phyloP scores from a whole-genome alignment of 1,284 basidiomycete species.

The Tetrapyrgos nigripes region DNA sequence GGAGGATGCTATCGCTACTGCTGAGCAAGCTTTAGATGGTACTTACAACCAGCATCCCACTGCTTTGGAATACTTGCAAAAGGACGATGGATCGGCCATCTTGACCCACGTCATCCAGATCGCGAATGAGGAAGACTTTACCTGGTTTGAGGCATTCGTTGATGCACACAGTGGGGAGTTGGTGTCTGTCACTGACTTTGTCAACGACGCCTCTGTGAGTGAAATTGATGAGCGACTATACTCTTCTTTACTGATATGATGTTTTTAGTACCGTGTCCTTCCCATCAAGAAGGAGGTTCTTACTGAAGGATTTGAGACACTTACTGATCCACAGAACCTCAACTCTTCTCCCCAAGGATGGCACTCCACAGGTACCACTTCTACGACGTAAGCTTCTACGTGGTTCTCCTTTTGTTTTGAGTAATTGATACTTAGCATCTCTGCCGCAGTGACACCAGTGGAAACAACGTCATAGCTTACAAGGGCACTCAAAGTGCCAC shows the following conservation, averaged over 20 bases:
- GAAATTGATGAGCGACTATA: not conserved
- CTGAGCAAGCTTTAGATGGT: conserved; percentile 48
- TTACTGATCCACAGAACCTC: conserved; percentile 49
- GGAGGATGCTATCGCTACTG: conserved; percentile 43
- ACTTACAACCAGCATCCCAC: conserved; percentile 48
- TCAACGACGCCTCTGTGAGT: conserved; percentile 47
- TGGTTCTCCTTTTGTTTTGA: not conserved
- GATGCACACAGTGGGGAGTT: conserved; percentile 61
- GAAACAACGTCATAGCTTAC: conserved; percentile 49
- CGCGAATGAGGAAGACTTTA: conserved; percentile 55
- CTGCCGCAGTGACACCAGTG: conserved; percentile 26
- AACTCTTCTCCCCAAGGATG: conserved; percentile 53
- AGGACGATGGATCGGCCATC: conserved; percentile 52
- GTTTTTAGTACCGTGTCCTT: conserved; percentile 42
- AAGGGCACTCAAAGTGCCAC: conserved; percentile 34
- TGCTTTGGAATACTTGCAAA: conserved; percentile 53
- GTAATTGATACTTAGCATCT: not conserved
- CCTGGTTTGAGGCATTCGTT: conserved; percentile 71
- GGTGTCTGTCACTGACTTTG: conserved; percentile 58
- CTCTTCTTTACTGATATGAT: not conserved
- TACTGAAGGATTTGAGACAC: conserved; percentile 44
- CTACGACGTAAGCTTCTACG: conserved; percentile 9
- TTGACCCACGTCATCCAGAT: conserved; percentile 63
- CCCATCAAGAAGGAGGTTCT: conserved; percentile 47
- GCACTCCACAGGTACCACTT: conserved; percentile 39